Base-by-base conservation (phyloP, 2,329 filamentous ascomycete species). In the Colletotrichum echinochloae region DNA sequence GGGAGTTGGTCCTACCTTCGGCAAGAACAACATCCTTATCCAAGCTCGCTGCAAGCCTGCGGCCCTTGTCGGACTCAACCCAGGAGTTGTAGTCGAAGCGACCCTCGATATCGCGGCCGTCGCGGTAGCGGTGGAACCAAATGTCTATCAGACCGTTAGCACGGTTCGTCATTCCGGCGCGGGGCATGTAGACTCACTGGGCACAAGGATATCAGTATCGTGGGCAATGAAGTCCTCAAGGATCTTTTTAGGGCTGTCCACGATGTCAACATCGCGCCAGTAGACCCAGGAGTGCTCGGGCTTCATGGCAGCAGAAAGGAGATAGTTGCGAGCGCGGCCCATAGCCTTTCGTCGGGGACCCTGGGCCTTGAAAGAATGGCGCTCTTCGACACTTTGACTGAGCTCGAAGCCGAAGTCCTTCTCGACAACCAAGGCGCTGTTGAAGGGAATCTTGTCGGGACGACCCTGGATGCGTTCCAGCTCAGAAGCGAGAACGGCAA, bases 71-170 rank as follows among this genome's bases (percentile, higher is more conserved):
- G 12, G 95, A 95, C 83, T 99, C 96, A 76, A 97, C 89, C 96
- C 96, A 99, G 1, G 96, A 98, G 83, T 99, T 99, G 85, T 99
- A 99, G 80, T 99, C 96, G 79, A 98, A 99, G 87, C 94, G 91
- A 73, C 96, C 96, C 83, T 99, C 96, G 75, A 98, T 95, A 79
- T 99, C 95, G 61, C 87, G 86, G 33, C 90, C 89, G 74, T 95
- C 89, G 74, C 90, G 84, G 76, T 97, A 97, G 59, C 95, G 89
- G 80, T 98, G 95, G 83, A 98, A 98, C 95, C 95, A 98, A 75
- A 99, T 91, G 80, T 98, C 95, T 97, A 78, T 56, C 14, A 49
- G 39, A 70, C 41, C 65, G 68, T 68, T 57, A 55, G 26, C 60
- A 75, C 66, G 75, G 62, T 55, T 63, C 16, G 37, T 28, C 20